A percentile compares a stretch with the other conserved stretches of the same genome.
Evolutionary conservation across 805 yeast genomes (phyloP).

Genomic region (Yarrowia osloensis): DNA sequence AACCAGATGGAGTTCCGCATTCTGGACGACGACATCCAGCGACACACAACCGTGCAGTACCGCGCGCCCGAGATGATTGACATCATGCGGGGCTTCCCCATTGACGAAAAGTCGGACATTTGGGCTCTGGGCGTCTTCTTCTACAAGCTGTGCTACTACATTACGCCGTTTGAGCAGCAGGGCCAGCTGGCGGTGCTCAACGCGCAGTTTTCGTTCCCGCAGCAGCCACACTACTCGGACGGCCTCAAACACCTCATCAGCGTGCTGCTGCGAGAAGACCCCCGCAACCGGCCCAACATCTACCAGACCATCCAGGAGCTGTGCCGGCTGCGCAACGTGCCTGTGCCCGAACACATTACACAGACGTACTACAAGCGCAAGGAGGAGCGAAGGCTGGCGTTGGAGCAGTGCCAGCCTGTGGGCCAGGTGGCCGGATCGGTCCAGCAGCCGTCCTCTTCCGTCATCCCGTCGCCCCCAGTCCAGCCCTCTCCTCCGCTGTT

Average conservation of each 20-base stretch:
- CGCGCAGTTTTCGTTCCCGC: constrained; percentile 77
- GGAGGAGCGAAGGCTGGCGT: constrained; percentile 14
- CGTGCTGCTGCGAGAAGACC: constrained; percentile 80
- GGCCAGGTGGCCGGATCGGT: neutral
- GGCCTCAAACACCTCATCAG: constrained; percentile 73
- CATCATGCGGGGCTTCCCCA: constrained; percentile 74
- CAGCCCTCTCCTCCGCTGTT: constrained; percentile 15
- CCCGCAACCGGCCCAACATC: constrained; percentile 79
- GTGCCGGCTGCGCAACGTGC: constrained; percentile 59
- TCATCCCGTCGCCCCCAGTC: constrained; percentile 31
- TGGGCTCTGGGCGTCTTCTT: constrained; percentile 96
- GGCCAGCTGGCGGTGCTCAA: constrained; percentile 85
- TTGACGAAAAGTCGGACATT: constrained; percentile 89
- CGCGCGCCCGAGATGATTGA: constrained; percentile 97
- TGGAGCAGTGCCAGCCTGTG: neutral
- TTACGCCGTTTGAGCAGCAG: constrained; percentile 86
- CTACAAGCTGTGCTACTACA: constrained; percentile 87
- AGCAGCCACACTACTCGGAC: constrained; percentile 66
- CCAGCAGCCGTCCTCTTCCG: constrained; percentile 33
- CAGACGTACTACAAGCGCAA: constrained; percentile 37
- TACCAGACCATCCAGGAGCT: constrained; percentile 73
- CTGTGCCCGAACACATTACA: constrained; percentile 48
- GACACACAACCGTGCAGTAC: constrained; percentile 94
- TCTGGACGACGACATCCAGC: constrained; percentile 80
- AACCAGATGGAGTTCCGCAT: constrained; percentile 70